Base-by-base conservation (phyloP, 805 yeast species). In the Torulaspora indica region DNA sequence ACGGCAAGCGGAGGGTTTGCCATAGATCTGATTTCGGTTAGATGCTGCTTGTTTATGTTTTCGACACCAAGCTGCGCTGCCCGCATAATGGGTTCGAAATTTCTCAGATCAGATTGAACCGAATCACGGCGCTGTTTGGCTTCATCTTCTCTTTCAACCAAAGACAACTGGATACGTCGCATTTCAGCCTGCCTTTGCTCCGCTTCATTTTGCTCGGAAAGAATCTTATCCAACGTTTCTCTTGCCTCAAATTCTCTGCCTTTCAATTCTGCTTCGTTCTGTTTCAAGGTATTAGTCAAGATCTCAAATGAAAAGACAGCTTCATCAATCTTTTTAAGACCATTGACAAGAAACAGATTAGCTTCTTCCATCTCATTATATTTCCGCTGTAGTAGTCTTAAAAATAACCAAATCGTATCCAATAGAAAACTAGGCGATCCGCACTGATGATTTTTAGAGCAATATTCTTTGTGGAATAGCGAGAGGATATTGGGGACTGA, bases 51-150 rank as follows among this genome's bases (percentile, higher is more conserved):
- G 64, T 89, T 88, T 49, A 91, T 91, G 54, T 87, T 85, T 52
- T 85, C 84, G n/a, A 91, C 98, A 12, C 96, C 95, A 48, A 76
- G 70, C 56, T 84, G 85, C 0, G 98, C 98, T 50, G 84, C 95
- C 2, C 76, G 44, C 5, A 90, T 82, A 0, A 93, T 82, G 0
- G 97, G 96, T 56, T 88, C 93, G 0, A 90, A 95, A 5, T 71
- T 66, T 12, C 76, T 79, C n/a, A 91, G 70, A 44, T 87, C 91
- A 5, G 65, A 60, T 64, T 78, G 58, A 0, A 87, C 96, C 1
- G 58, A 52, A 0, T 63, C 60, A 48, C 78, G 73, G 28, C 95
- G 73, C 9, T 63, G 66, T 3, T 70, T 68, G 5, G 91, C 77
- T 42, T 76, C 78, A 2, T 58, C 57, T 42, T 87, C 91, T 53